Percentiles rank a stretch among this genome's conserved stretches.
These are phyloP conservation scores for Zygosaccharomyces sapae DNA, from an alignment of 1,139 yeast species.

Conservation along the genomic window DNA sequence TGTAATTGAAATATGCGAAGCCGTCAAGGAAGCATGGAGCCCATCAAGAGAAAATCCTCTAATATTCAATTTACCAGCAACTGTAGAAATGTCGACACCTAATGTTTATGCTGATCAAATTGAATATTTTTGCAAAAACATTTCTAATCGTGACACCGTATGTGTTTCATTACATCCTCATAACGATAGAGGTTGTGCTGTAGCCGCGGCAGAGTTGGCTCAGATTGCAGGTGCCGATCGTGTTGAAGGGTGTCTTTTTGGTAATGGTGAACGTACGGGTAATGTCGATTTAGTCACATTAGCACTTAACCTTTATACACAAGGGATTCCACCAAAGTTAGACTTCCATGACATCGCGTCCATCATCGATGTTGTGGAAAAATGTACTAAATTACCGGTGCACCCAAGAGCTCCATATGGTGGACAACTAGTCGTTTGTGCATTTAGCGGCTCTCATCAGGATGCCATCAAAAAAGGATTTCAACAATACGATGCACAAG, in stretches of 20 bases:
- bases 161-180: constrained; percentile 92
- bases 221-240: constrained; percentile 95
- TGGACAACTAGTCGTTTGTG: constrained; percentile 93
- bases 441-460: constrained; percentile 95
- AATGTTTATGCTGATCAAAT: constrained; percentile 95
- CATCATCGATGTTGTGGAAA: constrained; percentile 82
- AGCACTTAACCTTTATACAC: constrained; percentile 90
- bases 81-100: constrained; percentile 95
- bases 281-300: constrained; percentile 92
- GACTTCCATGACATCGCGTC: constrained; percentile 83
- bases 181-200: constrained; percentile 97
- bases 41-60: constrained; percentile 80
- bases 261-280: constrained; percentile 98
- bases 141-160: constrained; percentile 77
- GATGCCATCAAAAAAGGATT: constrained; percentile 98
- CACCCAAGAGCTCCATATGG: constrained; percentile 95
- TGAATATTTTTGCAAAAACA: constrained; percentile 77
- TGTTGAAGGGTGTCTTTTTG: constrained; percentile 95
- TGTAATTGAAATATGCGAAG: constrained; percentile 83
- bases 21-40: constrained; percentile 89
- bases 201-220: constrained; percentile 95
- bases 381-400: constrained; percentile 91
- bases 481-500: constrained; percentile 49
- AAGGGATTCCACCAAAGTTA: constrained; percentile 80
- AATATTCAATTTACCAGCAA: constrained; percentile 94